A percentile compares a stretch with the other conserved stretches of the same genome.
Evolutionary conservation across 169 alveolate genomes (phyloP).

Genomic region (Plasmodium fragile): DNA sequence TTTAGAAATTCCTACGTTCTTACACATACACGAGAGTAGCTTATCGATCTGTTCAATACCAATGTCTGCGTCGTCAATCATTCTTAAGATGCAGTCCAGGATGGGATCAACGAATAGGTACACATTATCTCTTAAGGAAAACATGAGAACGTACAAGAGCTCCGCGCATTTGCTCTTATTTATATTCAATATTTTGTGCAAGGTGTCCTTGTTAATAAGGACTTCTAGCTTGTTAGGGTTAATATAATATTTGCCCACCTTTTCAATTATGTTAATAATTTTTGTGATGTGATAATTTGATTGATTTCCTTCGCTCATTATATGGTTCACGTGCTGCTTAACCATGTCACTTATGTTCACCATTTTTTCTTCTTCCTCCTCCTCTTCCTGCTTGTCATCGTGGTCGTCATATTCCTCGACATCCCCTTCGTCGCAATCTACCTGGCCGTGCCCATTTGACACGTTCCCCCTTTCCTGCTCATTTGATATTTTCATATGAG

Average conservation of each 20-base stretch:
- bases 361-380: conserved; percentile 69
- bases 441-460: background rate
- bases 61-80: conserved; percentile 46
- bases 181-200: conserved; percentile 15
- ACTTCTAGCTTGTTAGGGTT: conserved; percentile 53
- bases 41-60: conserved; percentile 43
- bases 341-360: conserved; percentile 32
- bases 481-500: background rate
- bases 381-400: conserved; percentile 28
- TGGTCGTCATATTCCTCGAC: background rate
- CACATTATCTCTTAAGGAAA: conserved; percentile 56
- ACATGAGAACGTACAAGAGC: conserved; percentile 29
- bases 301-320: conserved; percentile 15
- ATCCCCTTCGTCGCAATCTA: background rate
- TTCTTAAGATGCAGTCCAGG: conserved; percentile 20
- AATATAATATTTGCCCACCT: conserved; percentile 52
- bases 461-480: background rate
- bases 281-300: background rate
- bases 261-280: conserved; percentile 56
- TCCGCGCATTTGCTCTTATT: conserved; percentile 62
- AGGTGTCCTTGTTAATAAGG: conserved; percentile 17
- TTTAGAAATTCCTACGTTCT: conserved; percentile 57
- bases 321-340: conserved; percentile 16
- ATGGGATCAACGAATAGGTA: conserved; percentile 28
- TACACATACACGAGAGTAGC: conserved; percentile 44